Base-by-base conservation (phyloP, 2,329 filamentous ascomycete species). In the Oidium heveae region DNA sequence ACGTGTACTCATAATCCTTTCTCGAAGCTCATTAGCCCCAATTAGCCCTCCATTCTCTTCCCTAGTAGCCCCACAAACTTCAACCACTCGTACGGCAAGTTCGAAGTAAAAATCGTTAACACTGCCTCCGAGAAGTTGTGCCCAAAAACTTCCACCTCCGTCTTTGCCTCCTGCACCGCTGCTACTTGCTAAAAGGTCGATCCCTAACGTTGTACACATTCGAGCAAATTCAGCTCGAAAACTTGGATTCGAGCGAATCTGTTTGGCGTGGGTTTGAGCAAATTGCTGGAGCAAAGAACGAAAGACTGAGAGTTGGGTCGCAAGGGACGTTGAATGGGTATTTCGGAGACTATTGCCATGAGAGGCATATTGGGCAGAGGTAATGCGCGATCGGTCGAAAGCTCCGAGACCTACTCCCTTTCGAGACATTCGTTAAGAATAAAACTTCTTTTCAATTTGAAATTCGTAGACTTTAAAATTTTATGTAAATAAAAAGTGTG, bases 31-130 rank as follows among this genome's bases (percentile, higher is more conserved):
- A 47, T 76, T 72, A 18, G 96, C 75, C 12, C 84, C 84, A 54
- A 98, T 86, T 62, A 98, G 71, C 0, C 91, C 91, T 7, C 91
- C 91, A 66, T 98, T 98, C 68, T 95, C 89, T 4, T 77, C 78
- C 54, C 91, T 74, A 47, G 87, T 95, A 54, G 82, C 79, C 6
- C 86, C 75, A 65, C 91, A 98, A 8, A 95, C 79, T 67, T 96
- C 89, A 6, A 98, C 91, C 0, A 96, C 84, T 52, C 86, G 76
- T n/a, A 96, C 89, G 1, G 87, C 91, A 49, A 98, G 78, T 71
- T 94, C 89, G 67, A 96, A 96, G 70, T 96, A 98, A 66, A 98
- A 98, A 67, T 98, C 91, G 66, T 95, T 94, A 61, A 98, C 88
- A 62, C 81, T 87, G 57, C 84, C 79, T 33, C 91, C 91, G 20